Base-by-base conservation (phyloP, 2,329 filamentous ascomycete species). In the Zarea fungicola region DNA sequence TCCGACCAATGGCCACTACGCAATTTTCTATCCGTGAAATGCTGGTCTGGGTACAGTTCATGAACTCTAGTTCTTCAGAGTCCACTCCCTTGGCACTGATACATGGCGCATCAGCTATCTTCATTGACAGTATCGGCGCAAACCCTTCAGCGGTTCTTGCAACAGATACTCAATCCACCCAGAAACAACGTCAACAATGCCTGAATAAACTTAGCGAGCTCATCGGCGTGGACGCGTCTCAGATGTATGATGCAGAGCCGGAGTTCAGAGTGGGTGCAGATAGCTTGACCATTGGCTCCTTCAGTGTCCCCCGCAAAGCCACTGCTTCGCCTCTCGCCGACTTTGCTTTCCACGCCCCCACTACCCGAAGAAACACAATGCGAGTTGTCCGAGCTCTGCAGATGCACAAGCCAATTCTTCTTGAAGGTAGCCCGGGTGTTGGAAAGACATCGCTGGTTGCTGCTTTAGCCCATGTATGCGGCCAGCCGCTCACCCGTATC, bases 391-490 rank as follows among this genome's bases (percentile, higher is more conserved):
- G 93, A 54, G 95, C 92, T 13, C 73, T 99, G 52, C 90, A 95
- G 60, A 81, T 96, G 48, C 77, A 82, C 45, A 96, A 96, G 62
- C 92, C 93, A 3, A 92, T 99, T 47, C 76, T 99, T 6, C 78
- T 99, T 3, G 93, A 99, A 70, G 93, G 95, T 29, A 96, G 88
- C 58, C 93, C 93, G n/a, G 93, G 93, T 63, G 93, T 99, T 19
- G 93, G 93, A 49, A 99, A 99, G 72, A 99, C 93, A 0, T 95
- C 92, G 2, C 76, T 99, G 13, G 83, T 99, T 19, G 85, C 86
- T 39, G 91, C 93, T 1, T 74, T 99, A 39, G 87, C 95, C 2
- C 79, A 80, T 56, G 83, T 85, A 4, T 86, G 89, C 55, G 89
- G 91, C 5, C 85, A 85, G 53, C 85, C 87, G 7, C 70, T 99